Evolutionary conservation across 2,329 filamentous ascomycete genomes (phyloP), one percentile per base, ranked within the genome.

Genomic region (Colletotrichum tofieldiae): DNA sequence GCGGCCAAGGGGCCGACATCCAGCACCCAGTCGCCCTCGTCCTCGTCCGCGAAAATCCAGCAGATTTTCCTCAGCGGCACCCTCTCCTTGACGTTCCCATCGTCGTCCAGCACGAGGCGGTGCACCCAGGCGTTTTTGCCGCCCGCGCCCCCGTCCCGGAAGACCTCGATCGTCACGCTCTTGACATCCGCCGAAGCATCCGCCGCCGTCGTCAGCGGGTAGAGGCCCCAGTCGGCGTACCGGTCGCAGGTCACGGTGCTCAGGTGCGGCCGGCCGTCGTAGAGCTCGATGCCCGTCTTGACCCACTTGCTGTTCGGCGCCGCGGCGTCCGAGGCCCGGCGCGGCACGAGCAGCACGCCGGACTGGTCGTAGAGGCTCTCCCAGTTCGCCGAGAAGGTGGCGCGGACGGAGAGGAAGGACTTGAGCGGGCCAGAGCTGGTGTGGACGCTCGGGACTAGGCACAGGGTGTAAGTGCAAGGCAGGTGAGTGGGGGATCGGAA

Each of bases 201-300:
- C 6, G 49, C 18, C 37, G 52, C 70, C 73, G 23, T 76, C 76
- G 23, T 75, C 1, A 91, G 83, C 0, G 90, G 86, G 7, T 86
- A 80, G 65, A 96, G 84, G 79, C 89, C 92, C 94, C 93, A 96
- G 81, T 96, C 94, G 1, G 93, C 90, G 86, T 88, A 95, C 49
- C 83, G 81, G 79, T 95, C 93, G 76, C 91, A 94, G 7, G 88
- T 87, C 0, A 95, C 94, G 8, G 92, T 92, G 73, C 91, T 92
- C 20, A 95, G 83, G 76, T 91, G 89, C 1, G 92, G 88, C 62
- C 82, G 80, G 70, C 84, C 86, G 69, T 92, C 82, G 81, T 92
- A 93, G 80, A 90, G 90, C 81, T 96, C 94, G 75, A 96, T 89
- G 61, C 93, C 94, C 1, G 92, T 89, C 82, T 96, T 96, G 80